Percentiles rank a stretch among this genome's conserved stretches.
Evolutionary conservation across 2,329 filamentous ascomycete species (phyloP).

Genomic region (Nigrospora sphaerica): DNA sequence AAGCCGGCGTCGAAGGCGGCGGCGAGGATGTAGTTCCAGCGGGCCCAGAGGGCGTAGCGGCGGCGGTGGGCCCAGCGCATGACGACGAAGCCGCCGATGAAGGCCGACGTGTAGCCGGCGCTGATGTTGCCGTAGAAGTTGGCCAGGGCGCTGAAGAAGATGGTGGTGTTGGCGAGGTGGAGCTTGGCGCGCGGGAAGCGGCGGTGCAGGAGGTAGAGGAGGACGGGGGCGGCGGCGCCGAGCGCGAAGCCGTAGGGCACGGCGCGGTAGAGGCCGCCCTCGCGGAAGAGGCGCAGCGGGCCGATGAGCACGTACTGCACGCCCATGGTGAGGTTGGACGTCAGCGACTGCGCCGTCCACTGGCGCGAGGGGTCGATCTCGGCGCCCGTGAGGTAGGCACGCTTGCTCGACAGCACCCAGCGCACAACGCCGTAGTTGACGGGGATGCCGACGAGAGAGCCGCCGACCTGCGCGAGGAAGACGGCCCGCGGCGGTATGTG

Average conservation of each 20-base stretch:
- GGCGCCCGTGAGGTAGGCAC: slow-evolving; percentile 44
- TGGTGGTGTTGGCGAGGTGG: slow-evolving; percentile 54
- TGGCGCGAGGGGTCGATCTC: slow-evolving; percentile 48
- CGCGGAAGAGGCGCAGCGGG: slow-evolving; percentile 39
- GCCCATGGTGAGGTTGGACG: slow-evolving; percentile 43
- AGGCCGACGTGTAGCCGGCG: slow-evolving; percentile 49
- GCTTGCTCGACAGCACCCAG: slow-evolving; percentile 52
- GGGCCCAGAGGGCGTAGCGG: slow-evolving; percentile 49
- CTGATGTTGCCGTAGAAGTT: slow-evolving; percentile 56
- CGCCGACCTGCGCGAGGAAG: slow-evolving; percentile 56
- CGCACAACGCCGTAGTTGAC: slow-evolving; percentile 55
- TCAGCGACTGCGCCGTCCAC: slow-evolving; percentile 52
- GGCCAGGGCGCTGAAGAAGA: slow-evolving; percentile 50
- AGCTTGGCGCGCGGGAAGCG: slow-evolving; percentile 45
- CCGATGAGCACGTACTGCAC: slow-evolving; percentile 56
- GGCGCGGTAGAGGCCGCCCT: slow-evolving; percentile 35
- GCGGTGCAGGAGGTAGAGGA: slow-evolving; percentile 44
- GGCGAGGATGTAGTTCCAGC: slow-evolving; percentile 54
- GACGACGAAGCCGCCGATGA: slow-evolving; percentile 53
- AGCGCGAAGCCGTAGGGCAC: slow-evolving; percentile 48
- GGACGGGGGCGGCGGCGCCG: slow-evolving; percentile 34
- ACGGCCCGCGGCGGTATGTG: slow-evolving; percentile 51
- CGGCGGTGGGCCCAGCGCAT: slow-evolving; percentile 53
- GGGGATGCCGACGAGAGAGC: slow-evolving; percentile 49
- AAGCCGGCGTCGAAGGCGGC: slow-evolving; percentile 57